Evolutionary conservation across 768 basidiomycete genomes (phyloP).

Genomic region (Phlegmacium glaucopus): DNA sequence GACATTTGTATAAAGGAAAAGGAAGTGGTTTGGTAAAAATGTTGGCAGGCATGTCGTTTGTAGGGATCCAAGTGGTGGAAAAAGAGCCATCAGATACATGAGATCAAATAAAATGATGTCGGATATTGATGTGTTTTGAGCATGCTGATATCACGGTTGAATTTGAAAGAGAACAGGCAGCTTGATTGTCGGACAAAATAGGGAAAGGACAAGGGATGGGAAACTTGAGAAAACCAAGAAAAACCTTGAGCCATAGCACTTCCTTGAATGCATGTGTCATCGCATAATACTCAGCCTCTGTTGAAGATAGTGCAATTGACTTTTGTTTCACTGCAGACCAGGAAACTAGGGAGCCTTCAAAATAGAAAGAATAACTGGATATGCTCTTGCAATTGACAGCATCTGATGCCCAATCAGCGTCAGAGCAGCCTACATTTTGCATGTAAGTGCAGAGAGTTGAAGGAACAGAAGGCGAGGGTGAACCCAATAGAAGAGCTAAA

Average conservation of each 20-base stretch:
- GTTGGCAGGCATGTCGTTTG: slow-evolving; percentile 32
- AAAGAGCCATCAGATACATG: slow-evolving; percentile 15
- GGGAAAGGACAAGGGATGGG: slow-evolving; percentile 13
- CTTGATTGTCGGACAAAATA: slow-evolving; percentile 20
- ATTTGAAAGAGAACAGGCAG: slow-evolving; percentile 6
- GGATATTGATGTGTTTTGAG: slow-evolving; percentile 26
- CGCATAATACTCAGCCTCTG: slow-evolving; percentile 39
- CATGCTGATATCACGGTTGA: slow-evolving; percentile 21
- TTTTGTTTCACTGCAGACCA: slow-evolving; percentile 32
- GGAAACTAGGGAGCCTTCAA: slow-evolving; percentile 23
- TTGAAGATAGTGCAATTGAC: slow-evolving; percentile 29
- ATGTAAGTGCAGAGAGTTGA: no score
- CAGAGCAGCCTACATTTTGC: slow-evolving; percentile 13
- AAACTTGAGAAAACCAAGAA: no score
- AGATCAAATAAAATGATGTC: slow-evolving; percentile 35
- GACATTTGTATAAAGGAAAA: slow-evolving; percentile 8
- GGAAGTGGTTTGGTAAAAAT: no score
- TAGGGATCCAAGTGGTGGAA: slow-evolving; percentile 25
- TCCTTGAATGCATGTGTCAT: no score
- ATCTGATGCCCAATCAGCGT: no score
- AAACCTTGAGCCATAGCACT: no score
- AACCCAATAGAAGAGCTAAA: slow-evolving; percentile 9
- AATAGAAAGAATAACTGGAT: no score
- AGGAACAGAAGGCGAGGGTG: neutral
- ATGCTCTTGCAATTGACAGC: no score